A percentile compares a stretch with the other conserved stretches of the same genome.
phyloP scores from a whole-genome alignment of 208 protist genomes.

The Novymonas esmeraldas region DNA sequence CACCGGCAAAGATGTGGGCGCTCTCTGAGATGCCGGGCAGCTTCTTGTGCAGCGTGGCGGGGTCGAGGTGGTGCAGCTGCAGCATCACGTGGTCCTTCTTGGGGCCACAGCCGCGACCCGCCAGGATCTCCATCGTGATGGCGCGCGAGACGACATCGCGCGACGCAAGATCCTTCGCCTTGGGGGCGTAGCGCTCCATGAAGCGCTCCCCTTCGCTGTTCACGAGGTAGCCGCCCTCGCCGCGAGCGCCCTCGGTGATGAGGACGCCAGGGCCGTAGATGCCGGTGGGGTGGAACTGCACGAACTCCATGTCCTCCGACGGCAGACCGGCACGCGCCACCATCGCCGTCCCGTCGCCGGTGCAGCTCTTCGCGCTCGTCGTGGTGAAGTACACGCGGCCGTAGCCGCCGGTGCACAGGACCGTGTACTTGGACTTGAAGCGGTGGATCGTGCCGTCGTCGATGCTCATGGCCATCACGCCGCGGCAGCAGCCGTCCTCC shows the following conservation, averaged over 20 bases:
- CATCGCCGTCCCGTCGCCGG: constrained; percentile 99
- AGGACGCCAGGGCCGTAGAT: constrained; percentile 99
- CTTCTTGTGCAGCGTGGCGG: constrained; percentile 96
- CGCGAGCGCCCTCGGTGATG: constrained; percentile 98
- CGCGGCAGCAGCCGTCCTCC: constrained; percentile 96
- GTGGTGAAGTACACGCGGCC: constrained; percentile 97
- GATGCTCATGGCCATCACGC: constrained; percentile 97
- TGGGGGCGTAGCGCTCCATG: constrained; percentile 99
- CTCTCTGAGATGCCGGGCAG: constrained; percentile 99
- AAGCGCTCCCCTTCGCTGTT: constrained; percentile 99
- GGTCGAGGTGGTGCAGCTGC: constrained; percentile 97
- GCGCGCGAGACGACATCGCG: constrained; percentile 99
- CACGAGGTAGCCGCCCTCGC: constrained; percentile 98
- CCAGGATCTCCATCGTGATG: constrained; percentile 98
- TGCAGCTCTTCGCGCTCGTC: constrained; percentile 99
- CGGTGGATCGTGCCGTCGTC: constrained; percentile 99
- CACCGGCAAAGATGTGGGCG: constrained; percentile 98
- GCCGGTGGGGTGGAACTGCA: constrained; percentile 99
- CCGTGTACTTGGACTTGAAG: constrained; percentile 96
- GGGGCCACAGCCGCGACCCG: constrained; percentile 91
- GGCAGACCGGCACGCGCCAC: constrained; percentile 98
- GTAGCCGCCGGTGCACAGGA: constrained; percentile 98
- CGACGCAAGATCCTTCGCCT: constrained; percentile 98
- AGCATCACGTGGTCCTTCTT: constrained; percentile 98
- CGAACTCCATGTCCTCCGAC: constrained; percentile 98